Base-by-base conservation (phyloP, 805 yeast species). In the Ogataea parapolymorpha region DNA sequence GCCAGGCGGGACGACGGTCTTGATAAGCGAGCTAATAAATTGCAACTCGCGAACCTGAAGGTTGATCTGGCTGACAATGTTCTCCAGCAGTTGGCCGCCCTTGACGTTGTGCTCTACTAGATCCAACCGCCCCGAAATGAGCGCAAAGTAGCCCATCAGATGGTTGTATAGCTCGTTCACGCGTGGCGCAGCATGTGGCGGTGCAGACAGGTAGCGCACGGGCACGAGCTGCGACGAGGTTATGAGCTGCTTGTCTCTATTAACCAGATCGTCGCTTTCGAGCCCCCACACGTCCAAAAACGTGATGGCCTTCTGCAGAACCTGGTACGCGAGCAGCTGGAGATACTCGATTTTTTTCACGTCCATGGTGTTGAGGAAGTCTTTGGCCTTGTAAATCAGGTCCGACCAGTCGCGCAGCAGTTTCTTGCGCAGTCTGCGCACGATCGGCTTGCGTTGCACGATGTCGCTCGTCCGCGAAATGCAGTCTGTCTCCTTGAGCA, bases 351-450 rank as follows among this genome's bases (percentile, higher is more conserved):
- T 71, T 50, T 82, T 80, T 26, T 70, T 67, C 18, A 67, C 65
- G 38, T 73, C 76, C 20, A 79, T 68, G 0, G 89, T 80, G 32
- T 82, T 79, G 55, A 81, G 78, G 53, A 77, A 83, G 28, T 82
- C 85, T 48, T 82, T 84, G 1, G 91, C 90, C 54, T 82, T 83
- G 27, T 79, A 72, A 80, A 84, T 81, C 29, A 85, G 66, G 38
- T 79, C 80, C 48, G 85, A 84, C 95, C 95, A 85, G 56, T 83
- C 90, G 2, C 90, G 82, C 24, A 85, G 69, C 41, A 85, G 62
- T 27, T 79, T 71, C 59, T 85, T 85, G 49, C 95, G 71, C 39
- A 79, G 69, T 48, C 74, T 78, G 41, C 86, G 67, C 12, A 85
- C 76, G 3, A 74, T 58, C 2, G 86, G 81, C 37, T 76, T 72